Evolutionary conservation across 805 yeast genomes (phyloP).

Genomic region (Monosporozyma servazzii): DNA sequence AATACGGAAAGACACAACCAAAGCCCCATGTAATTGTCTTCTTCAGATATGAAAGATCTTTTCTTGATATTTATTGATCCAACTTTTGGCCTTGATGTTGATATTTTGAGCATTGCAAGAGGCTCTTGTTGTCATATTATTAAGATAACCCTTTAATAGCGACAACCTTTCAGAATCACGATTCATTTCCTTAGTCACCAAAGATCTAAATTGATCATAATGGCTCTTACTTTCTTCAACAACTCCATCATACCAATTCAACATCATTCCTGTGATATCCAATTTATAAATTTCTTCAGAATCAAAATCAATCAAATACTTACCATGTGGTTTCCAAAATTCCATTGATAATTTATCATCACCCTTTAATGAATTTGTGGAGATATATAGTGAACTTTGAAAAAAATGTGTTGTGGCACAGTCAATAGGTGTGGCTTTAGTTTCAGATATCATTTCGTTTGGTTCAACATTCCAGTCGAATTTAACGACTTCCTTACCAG

Average conservation of each 20-base stretch:
- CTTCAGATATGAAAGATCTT: not conserved
- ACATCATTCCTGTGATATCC: constrained; percentile 13
- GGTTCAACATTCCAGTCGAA: not conserved
- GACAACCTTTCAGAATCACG: not conserved
- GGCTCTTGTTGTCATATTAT: not conserved
- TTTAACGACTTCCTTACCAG: not conserved
- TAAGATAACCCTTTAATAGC: not conserved
- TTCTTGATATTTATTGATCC: not conserved
- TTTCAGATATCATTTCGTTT: not conserved
- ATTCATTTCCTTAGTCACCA: not conserved
- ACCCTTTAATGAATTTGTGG: not conserved
- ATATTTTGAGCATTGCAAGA: not conserved
- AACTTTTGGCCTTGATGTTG: not conserved
- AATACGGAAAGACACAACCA: not conserved
- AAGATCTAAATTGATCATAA: not conserved
- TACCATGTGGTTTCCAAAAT: constrained; percentile 16
- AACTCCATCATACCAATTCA: constrained; percentile 4
- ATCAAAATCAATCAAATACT: constrained; percentile 21
- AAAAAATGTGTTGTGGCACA: not conserved
- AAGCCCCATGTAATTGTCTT: not conserved
- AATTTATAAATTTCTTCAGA: constrained; percentile 6
- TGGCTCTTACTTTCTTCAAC: not conserved
- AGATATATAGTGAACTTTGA: not conserved
- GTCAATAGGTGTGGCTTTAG: not conserved
- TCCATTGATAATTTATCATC: not conserved